phyloP scores from a whole-genome alignment of 1,284 basidiomycete genomes.

The Boletus albobrunnescens region DNA sequence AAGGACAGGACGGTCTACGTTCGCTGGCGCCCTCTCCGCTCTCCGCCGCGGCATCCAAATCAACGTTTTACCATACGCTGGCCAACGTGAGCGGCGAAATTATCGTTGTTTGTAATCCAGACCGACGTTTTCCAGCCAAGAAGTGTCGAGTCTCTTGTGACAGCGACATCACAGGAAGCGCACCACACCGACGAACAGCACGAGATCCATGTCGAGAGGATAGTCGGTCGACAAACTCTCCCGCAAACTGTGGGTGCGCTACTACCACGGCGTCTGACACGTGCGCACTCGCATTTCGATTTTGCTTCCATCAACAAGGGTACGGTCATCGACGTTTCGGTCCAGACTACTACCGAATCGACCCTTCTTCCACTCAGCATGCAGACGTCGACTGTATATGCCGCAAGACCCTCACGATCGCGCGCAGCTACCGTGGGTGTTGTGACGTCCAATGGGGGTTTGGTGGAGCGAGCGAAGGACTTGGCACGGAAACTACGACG shows the following conservation, averaged over 20 bases:
- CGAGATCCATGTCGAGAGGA: constrained; percentile 55
- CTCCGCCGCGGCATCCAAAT: constrained; percentile 39
- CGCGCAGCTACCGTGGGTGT: constrained; percentile 42
- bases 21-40: constrained; percentile 33
- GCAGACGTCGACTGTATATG: constrained; percentile 39
- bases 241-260: constrained; percentile 47
- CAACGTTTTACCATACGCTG: constrained; percentile 50
- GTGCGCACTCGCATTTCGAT: constrained; percentile 45
- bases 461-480: constrained; percentile 48
- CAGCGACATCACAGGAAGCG: constrained; percentile 37
- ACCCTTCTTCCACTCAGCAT: constrained; percentile 31
- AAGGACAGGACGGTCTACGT: constrained; percentile 18
- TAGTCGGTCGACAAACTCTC: constrained; percentile 47
- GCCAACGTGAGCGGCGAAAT: constrained; percentile 41
- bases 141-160: constrained; percentile 51
- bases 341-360: constrained; percentile 52
- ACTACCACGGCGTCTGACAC: constrained; percentile 51
- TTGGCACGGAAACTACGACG: constrained; percentile 49
- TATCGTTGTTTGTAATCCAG: constrained; percentile 11
- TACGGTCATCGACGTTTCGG: constrained; percentile 54
- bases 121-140: constrained; percentile 35
- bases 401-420: constrained; percentile 32
- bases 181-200: constrained; percentile 45
- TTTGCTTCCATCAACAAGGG: constrained; percentile 32
- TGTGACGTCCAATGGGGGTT: constrained; percentile 30